phyloP scores from a whole-genome alignment of 768 basidiomycete genomes.

The Podaxis pistillaris region DNA sequence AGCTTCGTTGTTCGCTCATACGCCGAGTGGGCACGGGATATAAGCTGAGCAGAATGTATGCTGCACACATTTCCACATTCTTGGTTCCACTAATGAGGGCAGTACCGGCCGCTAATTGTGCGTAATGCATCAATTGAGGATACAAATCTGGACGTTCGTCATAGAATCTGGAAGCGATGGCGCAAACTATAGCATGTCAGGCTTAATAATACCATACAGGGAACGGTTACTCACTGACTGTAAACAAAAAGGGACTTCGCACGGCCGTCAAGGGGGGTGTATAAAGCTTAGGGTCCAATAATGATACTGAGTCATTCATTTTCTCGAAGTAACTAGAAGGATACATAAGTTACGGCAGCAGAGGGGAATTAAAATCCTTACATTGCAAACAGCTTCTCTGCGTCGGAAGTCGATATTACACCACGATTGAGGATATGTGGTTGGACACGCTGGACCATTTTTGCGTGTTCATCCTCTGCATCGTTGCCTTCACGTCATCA shows the following conservation, averaged over 20 bases:
- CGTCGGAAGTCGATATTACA: constrained; percentile 62
- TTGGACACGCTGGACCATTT: constrained; percentile 43
- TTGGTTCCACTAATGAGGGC: constrained; percentile 76
- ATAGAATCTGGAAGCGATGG: constrained; percentile 83
- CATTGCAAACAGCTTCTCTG: constrained; percentile 73
- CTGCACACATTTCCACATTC: constrained; percentile 82
- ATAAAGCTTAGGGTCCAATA: constrained; percentile 82
- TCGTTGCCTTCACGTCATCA: not conserved
- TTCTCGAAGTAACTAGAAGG: constrained; percentile 63
- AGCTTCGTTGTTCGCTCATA: constrained; percentile 90
- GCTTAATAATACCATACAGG: not conserved
- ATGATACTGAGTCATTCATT: constrained; percentile 76
- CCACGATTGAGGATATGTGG: constrained; percentile 67
- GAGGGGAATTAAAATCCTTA: constrained; percentile 26
- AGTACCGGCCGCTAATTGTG: constrained; percentile 73
- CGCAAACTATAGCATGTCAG: constrained; percentile 59
- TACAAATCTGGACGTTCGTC: constrained; percentile 69
- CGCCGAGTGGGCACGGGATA: constrained; percentile 72
- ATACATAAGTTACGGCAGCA: constrained; percentile 11
- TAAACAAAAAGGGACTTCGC: constrained; percentile 89
- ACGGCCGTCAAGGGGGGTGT: constrained; percentile 78
- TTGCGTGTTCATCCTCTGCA: constrained; percentile 23
- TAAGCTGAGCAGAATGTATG: constrained; percentile 77
- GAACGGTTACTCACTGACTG: constrained; percentile 63
- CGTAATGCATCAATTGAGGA: constrained; percentile 66